Evolutionary conservation across 2,329 filamentous ascomycete species (phyloP).

Genomic region (Fusarium sp.): DNA sequence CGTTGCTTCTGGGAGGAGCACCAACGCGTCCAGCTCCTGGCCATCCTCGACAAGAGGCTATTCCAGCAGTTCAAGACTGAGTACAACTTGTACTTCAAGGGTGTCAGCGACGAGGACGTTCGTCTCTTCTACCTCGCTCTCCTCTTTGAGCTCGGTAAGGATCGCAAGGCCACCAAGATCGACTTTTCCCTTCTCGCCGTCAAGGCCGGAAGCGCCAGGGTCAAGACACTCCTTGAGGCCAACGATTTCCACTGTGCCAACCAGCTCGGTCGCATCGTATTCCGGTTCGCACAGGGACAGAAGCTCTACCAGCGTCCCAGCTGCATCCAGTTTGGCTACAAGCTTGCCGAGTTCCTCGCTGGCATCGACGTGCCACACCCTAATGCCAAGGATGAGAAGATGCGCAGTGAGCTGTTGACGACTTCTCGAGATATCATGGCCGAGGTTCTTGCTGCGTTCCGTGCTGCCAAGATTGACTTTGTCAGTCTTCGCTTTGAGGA

Average conservation of each 20-base stretch:
- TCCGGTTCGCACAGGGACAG: constrained; percentile 56
- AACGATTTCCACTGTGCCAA: constrained; percentile 55
- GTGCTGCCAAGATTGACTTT: constrained; percentile 57
- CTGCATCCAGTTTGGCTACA: constrained; percentile 58
- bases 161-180: constrained; percentile 47
- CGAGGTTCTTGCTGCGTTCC: constrained; percentile 56
- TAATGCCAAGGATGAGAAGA: constrained; percentile 44
- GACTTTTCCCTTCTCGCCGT: constrained; percentile 55
- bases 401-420: constrained; percentile 30
- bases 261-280: constrained; percentile 57
- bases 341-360: constrained; percentile 58
- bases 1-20: constrained; percentile 42
- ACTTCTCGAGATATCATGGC: constrained; percentile 42
- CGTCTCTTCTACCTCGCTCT: constrained; percentile 56
- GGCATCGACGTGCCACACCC: constrained; percentile 52
- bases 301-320: constrained; percentile 54
- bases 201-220: constrained; percentile 44
- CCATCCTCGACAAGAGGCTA: constrained; percentile 52
- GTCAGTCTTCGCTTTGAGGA: constrained; percentile 57
- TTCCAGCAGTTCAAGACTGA: constrained; percentile 53
- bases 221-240: constrained; percentile 52
- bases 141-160: constrained; percentile 52
- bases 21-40: constrained; percentile 49
- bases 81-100: constrained; percentile 45
- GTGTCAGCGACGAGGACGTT: constrained; percentile 46